Percentiles rank a stretch among this genome's conserved stretches.
phyloP scores from a whole-genome alignment of 768 basidiomycete species.

The Gymnopilus dilepis region DNA sequence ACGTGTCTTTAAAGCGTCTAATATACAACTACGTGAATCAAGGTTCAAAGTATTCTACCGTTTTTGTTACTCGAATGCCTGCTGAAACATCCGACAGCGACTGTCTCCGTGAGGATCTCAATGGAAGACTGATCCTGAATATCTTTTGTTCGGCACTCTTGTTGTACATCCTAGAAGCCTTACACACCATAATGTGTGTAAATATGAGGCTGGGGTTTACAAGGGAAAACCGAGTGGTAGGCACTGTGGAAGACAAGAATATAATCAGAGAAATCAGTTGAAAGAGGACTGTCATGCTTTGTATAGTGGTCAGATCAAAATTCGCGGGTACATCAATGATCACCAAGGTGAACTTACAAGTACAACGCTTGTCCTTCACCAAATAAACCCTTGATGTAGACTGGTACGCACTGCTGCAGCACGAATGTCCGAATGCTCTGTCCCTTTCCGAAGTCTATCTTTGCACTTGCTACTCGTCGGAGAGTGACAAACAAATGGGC shows the following conservation, averaged over 20 bases:
- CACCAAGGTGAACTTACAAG: conserved; percentile 16
- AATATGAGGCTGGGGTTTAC: conserved; percentile 10
- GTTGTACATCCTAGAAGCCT: conserved; percentile 5
- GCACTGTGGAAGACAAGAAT: conserved; percentile 11
- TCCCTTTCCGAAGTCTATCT: conserved; percentile 6
- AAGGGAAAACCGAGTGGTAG: conserved; percentile 4
- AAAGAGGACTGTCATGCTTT: conserved; percentile 9
- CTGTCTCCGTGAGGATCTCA: not conserved
- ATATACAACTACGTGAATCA: not conserved
- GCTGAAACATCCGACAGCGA: not conserved
- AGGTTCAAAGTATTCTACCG: conserved; percentile 15
- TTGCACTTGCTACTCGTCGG: conserved; percentile 5
- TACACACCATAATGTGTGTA: conserved; percentile 17
- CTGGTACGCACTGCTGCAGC: conserved; percentile 3
- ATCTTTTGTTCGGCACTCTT: conserved; percentile 4
- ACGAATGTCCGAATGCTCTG: conserved; percentile 11
- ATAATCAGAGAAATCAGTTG: conserved; percentile 23
- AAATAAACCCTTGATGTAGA: conserved; percentile 13
- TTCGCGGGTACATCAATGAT: too few relatives aligned
- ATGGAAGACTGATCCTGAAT: conserved; percentile 2
- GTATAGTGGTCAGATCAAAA: not conserved
- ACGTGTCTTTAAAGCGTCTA: not conserved
- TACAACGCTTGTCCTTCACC: conserved; percentile 14
- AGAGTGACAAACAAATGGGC: conserved; percentile 20
- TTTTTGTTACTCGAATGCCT: conserved; percentile 19